Conservation (phyloP, 257 asterid species). For the Nyctanthes arbortristis region DNA sequence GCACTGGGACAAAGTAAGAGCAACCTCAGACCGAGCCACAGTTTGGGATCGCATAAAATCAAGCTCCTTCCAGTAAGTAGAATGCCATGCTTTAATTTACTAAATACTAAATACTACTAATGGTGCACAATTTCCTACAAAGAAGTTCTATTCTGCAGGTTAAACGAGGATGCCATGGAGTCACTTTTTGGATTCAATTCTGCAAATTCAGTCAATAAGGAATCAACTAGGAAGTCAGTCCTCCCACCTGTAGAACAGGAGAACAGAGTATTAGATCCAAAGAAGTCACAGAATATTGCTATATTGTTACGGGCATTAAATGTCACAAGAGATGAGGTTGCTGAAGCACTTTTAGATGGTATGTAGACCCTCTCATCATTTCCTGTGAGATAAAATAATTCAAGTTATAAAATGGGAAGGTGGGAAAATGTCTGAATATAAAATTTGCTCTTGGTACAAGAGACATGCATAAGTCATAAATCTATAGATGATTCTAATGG, state of each 20-base stretch:
- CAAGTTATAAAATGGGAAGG: neutral
- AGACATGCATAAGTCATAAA: neutral
- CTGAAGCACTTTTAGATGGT: conserved; percentile 93
- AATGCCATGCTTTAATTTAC: neutral
- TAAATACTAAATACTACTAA: too few relatives aligned
- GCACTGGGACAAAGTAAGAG: conserved; percentile 99
- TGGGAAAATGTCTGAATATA: conserved; percentile 1
- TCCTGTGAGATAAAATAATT: neutral
- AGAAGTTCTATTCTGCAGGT: conserved; percentile 37
- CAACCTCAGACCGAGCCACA: conserved; percentile 85
- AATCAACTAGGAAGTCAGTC: conserved; percentile 49
- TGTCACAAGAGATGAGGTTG: conserved; percentile 87
- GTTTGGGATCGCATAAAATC: conserved; percentile 96
- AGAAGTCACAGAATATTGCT: conserved; percentile 97
- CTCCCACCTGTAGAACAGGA: conserved; percentile 62
- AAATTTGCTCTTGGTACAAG: neutral
- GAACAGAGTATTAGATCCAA: conserved; percentile 87
- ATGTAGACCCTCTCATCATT: conserved; percentile 25
- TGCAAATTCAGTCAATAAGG: conserved; percentile 55
- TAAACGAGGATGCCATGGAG: conserved; percentile 97
- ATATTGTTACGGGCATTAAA: conserved; percentile 87
- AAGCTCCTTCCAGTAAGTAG: conserved; percentile 93
- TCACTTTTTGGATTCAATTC: conserved; percentile 82
- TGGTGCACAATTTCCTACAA: conserved; percentile 12
- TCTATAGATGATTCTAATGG: too few relatives aligned